Evolutionary conservation across 805 yeast genomes (phyloP).

Genomic region (Monosporozyma aquatica): DNA sequence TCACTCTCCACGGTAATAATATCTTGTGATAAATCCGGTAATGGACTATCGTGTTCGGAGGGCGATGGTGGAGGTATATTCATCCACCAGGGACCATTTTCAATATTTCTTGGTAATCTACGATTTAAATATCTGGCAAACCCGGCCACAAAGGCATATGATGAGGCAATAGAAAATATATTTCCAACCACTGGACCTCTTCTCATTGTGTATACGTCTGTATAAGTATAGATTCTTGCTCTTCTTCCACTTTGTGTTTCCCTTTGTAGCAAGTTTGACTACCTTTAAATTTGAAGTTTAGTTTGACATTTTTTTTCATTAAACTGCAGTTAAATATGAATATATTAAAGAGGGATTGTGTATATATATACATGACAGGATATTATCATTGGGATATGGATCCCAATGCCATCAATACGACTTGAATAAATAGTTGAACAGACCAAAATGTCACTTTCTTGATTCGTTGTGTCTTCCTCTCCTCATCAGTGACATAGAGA

Average conservation of each 20-base stretch:
- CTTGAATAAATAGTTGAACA: constrained; percentile 71
- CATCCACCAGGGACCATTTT: background rate
- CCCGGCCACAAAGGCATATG: constrained; percentile 13
- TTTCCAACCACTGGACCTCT: constrained; percentile 15
- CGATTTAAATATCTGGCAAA: constrained; percentile 7
- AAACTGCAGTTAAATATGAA: too few relatives aligned
- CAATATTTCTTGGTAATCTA: constrained; percentile 7
- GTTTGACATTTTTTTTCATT: background rate
- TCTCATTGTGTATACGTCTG: constrained; percentile 7
- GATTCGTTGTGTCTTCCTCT: constrained; percentile 59
- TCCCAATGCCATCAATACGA: constrained; percentile 74
- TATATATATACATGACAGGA: background rate
- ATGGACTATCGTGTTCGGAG: background rate
- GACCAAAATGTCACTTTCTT: constrained; percentile 91
- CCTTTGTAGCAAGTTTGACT: background rate
- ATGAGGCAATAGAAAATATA: constrained; percentile 11
- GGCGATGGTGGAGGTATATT: constrained; percentile 7
- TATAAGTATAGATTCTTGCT: too few relatives aligned
- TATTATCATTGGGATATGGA: constrained; percentile 41
- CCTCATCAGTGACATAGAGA: constrained; percentile 80
- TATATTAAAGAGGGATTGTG: too few relatives aligned
- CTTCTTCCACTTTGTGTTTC: too few relatives aligned
- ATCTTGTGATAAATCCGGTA: background rate
- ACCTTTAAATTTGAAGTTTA: background rate
- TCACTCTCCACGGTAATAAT: constrained; percentile 1